phyloP scores from a whole-genome alignment of 148 eudicot species.

The Chenopodium album region DNA sequence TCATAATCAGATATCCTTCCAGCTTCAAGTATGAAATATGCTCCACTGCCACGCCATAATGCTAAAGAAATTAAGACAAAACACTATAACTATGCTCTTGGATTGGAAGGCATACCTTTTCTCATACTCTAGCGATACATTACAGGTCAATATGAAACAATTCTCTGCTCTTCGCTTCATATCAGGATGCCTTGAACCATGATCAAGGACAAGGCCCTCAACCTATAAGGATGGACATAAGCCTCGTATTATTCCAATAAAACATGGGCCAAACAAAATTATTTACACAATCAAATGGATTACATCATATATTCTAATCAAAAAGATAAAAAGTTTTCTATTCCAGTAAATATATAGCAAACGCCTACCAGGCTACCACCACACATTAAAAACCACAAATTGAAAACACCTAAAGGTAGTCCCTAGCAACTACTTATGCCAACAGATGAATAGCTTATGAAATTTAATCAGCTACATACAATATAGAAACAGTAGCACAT shows the following conservation, averaged over 20 bases:
- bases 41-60: not conserved
- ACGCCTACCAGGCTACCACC: not conserved
- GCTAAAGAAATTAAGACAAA: not conserved
- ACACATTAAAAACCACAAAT: not conserved
- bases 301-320: not conserved
- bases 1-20: not conserved
- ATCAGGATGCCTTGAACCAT: slow-evolving; percentile 99
- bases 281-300: not conserved
- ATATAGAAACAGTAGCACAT: not conserved
- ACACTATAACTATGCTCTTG: not conserved
- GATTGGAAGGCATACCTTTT: slow-evolving; percentile 58
- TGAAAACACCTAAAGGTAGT: not conserved
- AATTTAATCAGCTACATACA: not conserved
- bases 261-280: not conserved
- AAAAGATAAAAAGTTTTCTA: not conserved
- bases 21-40: not conserved
- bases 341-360: not conserved
- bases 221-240: slow-evolving; percentile 42
- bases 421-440: not conserved
- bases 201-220: slow-evolving; percentile 98
- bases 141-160: slow-evolving; percentile 78
- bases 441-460: not conserved
- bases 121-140: slow-evolving; percentile 94
- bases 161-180: slow-evolving; percentile 96
- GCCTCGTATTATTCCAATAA: not conserved